Evolutionary conservation across 23 red algal species (phyloP).

Genomic region (Gracilariopsis chorda): DNA sequence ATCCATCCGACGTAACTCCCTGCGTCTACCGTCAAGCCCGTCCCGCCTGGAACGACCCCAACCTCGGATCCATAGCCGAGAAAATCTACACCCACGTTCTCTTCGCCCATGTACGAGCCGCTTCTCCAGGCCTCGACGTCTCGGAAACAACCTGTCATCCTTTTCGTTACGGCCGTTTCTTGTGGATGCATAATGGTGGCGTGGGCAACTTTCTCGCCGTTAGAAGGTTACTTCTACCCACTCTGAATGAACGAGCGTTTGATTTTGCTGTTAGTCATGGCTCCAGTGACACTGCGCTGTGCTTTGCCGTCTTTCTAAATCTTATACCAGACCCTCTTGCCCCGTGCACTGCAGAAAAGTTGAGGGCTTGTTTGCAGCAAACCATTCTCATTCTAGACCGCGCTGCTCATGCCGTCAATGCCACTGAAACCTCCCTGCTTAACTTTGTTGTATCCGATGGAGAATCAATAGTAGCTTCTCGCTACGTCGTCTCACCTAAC

Average conservation of each 20-base stretch:
- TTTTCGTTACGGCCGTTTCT: conserved; percentile 66
- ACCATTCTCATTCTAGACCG: conserved; percentile 57
- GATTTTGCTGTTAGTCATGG: conserved; percentile 84
- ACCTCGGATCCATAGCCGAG: conserved; percentile 74
- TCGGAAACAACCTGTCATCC: conserved; percentile 88
- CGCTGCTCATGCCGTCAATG: not conserved
- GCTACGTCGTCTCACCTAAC: conserved; percentile 48
- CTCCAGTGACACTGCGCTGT: conserved; percentile 70
- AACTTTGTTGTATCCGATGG: conserved; percentile 93
- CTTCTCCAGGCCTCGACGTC: conserved; percentile 69
- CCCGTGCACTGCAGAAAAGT: conserved; percentile 34
- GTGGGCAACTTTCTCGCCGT: conserved; percentile 60
- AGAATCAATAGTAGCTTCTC: conserved; percentile 61
- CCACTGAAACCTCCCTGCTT: conserved; percentile 69
- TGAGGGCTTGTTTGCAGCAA: conserved; percentile 47
- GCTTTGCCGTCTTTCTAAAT: conserved; percentile 89
- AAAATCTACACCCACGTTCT: conserved; percentile 78
- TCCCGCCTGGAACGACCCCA: conserved; percentile 92
- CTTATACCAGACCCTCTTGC: conserved; percentile 49
- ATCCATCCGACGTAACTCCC: conserved; percentile 56
- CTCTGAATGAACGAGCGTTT: conserved; percentile 52
- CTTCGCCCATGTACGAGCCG: conserved; percentile 89
- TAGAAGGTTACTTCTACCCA: conserved; percentile 46
- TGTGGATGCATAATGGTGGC: conserved; percentile 85
- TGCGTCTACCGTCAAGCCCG: conserved; percentile 81